A percentile compares a stretch with the other conserved stretches of the same genome.
Evolutionary conservation across 352 stramenopile species (phyloP).

Genomic region (Globisporangium mamillatum): DNA sequence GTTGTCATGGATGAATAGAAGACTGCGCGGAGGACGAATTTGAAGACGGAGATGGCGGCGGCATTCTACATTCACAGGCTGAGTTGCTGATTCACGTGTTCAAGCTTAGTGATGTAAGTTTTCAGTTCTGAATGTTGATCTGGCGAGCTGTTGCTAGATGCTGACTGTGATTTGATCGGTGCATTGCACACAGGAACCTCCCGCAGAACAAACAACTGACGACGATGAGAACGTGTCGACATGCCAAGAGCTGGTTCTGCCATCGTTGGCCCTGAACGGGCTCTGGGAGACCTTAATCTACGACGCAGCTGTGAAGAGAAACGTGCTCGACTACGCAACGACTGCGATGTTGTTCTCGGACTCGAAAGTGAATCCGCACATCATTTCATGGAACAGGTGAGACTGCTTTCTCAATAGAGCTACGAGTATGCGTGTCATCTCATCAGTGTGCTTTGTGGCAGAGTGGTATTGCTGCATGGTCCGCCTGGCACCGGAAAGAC

Average conservation of each 20-base stretch:
- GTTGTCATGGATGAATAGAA: conserved; percentile 15
- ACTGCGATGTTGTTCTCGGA: conserved; percentile 91
- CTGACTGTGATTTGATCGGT: neutral
- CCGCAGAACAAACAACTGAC: conserved; percentile 68
- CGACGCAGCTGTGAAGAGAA: conserved; percentile 70
- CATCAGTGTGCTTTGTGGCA: conserved; percentile 5
- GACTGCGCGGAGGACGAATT: conserved; percentile 13
- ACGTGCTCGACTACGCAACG: conserved; percentile 85
- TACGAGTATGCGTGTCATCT: neutral
- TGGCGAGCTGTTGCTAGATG: neutral
- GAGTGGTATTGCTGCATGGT: conserved; percentile 89
- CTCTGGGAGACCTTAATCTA: conserved; percentile 89
- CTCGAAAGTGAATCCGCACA: conserved; percentile 76
- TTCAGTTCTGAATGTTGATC: too few species aligned
- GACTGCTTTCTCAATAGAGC: neutral
- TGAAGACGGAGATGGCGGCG: neutral
- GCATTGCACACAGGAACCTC: conserved; percentile 41
- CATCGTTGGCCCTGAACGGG: conserved; percentile 57
- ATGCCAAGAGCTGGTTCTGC: conserved; percentile 74
- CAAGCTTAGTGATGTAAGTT: conserved; percentile 59
- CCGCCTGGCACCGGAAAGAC: conserved; percentile 93
- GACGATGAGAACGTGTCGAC: conserved; percentile 81
- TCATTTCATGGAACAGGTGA: conserved; percentile 90
- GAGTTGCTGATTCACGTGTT: conserved; percentile 67
- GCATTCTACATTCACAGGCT: conserved; percentile 24